phyloP scores from a whole-genome alignment of 1,139 yeast genomes.

The Candida pseudoviswanathii region DNA sequence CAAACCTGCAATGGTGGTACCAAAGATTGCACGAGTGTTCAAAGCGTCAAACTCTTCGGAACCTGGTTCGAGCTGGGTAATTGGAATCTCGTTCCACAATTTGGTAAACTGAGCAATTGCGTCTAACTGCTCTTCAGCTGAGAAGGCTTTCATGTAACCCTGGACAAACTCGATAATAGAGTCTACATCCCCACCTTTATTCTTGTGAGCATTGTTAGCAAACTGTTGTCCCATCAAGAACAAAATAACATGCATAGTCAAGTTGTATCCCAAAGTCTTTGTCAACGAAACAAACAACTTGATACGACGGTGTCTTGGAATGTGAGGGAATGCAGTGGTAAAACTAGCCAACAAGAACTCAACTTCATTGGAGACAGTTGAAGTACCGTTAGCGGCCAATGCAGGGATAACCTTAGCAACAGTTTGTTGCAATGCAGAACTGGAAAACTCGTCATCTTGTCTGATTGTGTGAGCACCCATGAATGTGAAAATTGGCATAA shows the following conservation, averaged over 20 bases:
- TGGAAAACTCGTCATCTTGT: constrained; percentile 95
- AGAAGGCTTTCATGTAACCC: constrained; percentile 66
- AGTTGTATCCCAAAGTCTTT: constrained; percentile 69
- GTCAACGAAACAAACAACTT: constrained; percentile 79
- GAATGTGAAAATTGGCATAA: constrained; percentile 98
- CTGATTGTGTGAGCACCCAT: constrained; percentile 98
- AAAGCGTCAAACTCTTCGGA: constrained; percentile 40
- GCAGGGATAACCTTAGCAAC: constrained; percentile 92
- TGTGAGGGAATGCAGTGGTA: constrained; percentile 90
- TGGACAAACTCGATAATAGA: constrained; percentile 71
- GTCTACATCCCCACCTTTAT: constrained; percentile 65
- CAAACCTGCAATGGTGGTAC: constrained; percentile 57
- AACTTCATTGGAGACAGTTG: constrained; percentile 58
- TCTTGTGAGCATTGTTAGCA: constrained; percentile 52
- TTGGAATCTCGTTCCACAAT: constrained; percentile 57
- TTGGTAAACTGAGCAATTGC: constrained; percentile 59
- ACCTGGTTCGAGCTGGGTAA: constrained; percentile 36
- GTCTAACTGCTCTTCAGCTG: constrained; percentile 65
- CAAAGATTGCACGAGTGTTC: constrained; percentile 62
- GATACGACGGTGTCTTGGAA: constrained; percentile 95
- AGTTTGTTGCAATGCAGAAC: constrained; percentile 90
- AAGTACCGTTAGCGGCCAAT: constrained; percentile 62
- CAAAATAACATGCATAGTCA: constrained; percentile 70
- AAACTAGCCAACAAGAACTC: constrained; percentile 87
- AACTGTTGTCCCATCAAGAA: constrained; percentile 82